Evolutionary conservation across 2,329 filamentous ascomycete genomes (phyloP), one percentile per base, ranked within the genome.

Genomic region (Fusarium nanum): DNA sequence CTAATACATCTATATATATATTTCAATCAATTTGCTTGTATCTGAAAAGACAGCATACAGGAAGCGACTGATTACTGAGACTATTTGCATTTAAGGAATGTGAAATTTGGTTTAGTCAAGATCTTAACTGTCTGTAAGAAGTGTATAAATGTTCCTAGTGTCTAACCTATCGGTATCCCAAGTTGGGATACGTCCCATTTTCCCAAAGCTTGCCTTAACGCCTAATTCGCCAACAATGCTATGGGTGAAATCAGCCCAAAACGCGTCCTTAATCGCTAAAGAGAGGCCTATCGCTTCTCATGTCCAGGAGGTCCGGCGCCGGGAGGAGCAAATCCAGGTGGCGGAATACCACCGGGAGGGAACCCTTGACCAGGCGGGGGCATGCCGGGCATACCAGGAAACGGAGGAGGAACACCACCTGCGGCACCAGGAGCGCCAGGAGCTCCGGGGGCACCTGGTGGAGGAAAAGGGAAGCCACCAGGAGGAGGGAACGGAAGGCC

Each of bases 311-410:
- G 74, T 23, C 79, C 78, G 16, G 73, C 74, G 40, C 78, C 79
- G 4, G 76, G 77, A 20, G 77, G 77, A 56, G 76, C 76, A 66
- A 80, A 81, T 7, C 80, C 80, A 25, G 76, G 75, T 7, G 78
- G 77, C 20, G 76, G 73, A 22, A 55, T 67, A 59, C 76, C 76
- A 22, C 79, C 76, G 14, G 81, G 81, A 18, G 81, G 82, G 42
- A 85, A 84, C 7, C 81, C 82, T 59, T 84, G 81, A 22, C 80
- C 81, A 25, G 79, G 81, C 2, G 81, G 82, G 28, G 80, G 78
- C 63, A 81, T 78, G 48, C 80, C 77, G 23, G 79, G 77, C 60
- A 82, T 66, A 16, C 79, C 79, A 20, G 78, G 74, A 53, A 79
- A 79, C 11, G 64, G 61, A 11, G 76, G 74, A 62, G 75, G 73